Percentiles rank a stretch among this genome's conserved stretches.
Evolutionary conservation across 2,329 filamentous ascomycete species (phyloP).

Genomic region (Ceratocystis papillata): DNA sequence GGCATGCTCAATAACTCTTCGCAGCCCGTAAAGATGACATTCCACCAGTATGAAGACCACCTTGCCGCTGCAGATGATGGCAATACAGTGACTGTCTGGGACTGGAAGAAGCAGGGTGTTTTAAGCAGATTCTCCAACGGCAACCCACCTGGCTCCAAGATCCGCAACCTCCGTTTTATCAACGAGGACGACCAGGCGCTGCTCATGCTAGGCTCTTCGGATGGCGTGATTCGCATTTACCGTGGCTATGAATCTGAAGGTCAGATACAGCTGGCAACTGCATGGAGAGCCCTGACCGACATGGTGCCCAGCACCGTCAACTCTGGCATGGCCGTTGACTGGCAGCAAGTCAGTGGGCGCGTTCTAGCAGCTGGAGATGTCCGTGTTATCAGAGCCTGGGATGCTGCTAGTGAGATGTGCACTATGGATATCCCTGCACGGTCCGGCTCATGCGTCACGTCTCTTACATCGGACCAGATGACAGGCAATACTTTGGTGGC

Average conservation of each 20-base stretch:
- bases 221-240: constrained; percentile 88
- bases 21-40: constrained; percentile 85
- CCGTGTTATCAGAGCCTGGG: constrained; percentile 91
- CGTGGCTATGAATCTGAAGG: constrained; percentile 74
- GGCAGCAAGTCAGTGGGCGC: constrained; percentile 94
- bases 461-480: constrained; percentile 92
- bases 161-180: constrained; percentile 93
- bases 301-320: constrained; percentile 90
- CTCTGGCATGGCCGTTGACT: constrained; percentile 92
- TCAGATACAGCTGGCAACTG: constrained; percentile 72
- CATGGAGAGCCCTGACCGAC: constrained; percentile 86
- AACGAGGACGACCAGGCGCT: constrained; percentile 96
- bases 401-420: constrained; percentile 85
- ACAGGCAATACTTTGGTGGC: constrained; percentile 93
- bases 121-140: constrained; percentile 86
- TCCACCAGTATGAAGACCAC: constrained; percentile 96
- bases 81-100: constrained; percentile 85
- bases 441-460: constrained; percentile 90
- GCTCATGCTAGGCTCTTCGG: constrained; percentile 87
- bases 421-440: constrained; percentile 87
- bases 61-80: constrained; percentile 86
- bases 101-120: constrained; percentile 69
- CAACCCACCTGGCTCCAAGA: constrained; percentile 80
- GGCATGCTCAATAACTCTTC: constrained; percentile 80
- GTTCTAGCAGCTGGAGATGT: constrained; percentile 94